A percentile compares a stretch with the other conserved stretches of the same genome.
These are phyloP conservation scores for Castanea sativa DNA, from an alignment of 306 rosid genomes.

Conservation along the genomic window DNA sequence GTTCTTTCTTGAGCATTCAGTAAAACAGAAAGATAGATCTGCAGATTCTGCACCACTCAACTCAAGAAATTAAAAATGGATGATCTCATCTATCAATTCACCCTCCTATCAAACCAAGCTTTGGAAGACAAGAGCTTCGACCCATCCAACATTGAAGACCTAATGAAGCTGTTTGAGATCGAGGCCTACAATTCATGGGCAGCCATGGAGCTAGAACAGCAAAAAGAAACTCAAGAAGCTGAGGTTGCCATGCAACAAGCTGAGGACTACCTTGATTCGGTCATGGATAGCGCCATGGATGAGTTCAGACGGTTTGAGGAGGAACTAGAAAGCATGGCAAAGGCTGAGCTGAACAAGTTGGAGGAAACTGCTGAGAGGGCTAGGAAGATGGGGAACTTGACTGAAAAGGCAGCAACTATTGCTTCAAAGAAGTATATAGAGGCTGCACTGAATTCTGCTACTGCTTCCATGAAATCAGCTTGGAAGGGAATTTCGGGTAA, in stretches of 20 bases:
- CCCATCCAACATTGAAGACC: constrained; percentile 72
- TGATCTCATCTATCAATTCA: constrained; percentile 68
- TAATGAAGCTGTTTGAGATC: constrained; percentile 81
- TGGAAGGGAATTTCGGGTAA: constrained; percentile 71
- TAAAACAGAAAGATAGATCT: too few relatives aligned
- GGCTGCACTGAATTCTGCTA: constrained; percentile 70
- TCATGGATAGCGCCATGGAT: constrained; percentile 85
- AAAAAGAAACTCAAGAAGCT: constrained; percentile 51
- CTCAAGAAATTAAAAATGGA: constrained; percentile 44
- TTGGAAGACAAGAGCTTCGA: constrained; percentile 76
- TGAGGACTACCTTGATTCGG: constrained; percentile 69
- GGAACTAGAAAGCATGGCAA: constrained; percentile 55
- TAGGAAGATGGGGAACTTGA: constrained; percentile 60
- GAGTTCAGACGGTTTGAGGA: constrained; percentile 73
- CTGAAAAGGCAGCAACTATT: constrained; percentile 70
- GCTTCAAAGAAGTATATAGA: constrained; percentile 78
- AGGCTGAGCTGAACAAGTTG: constrained; percentile 43
- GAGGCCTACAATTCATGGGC: constrained; percentile 98
- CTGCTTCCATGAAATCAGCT: constrained; percentile 89
- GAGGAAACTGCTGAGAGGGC: constrained; percentile 59
- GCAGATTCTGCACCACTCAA: constrained; percentile 4
- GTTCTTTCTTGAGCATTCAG: not conserved
- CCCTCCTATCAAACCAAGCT: constrained; percentile 68
- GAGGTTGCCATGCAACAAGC: constrained; percentile 56
- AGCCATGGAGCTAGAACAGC: constrained; percentile 60